phyloP scores from a whole-genome alignment of 1,139 yeast genomes.

The Suhomyces maxii region DNA sequence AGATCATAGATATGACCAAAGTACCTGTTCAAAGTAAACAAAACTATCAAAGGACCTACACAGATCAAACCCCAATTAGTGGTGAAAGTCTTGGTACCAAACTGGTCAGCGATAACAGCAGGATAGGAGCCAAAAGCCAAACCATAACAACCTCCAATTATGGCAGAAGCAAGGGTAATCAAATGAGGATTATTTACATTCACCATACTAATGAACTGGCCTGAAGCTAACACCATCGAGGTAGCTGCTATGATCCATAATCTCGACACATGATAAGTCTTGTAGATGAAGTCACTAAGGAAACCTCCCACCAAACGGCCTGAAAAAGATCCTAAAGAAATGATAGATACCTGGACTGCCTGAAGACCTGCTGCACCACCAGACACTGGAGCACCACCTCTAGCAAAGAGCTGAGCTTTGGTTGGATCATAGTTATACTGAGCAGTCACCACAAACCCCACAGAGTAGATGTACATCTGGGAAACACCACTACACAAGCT shows the following conservation, averaged over 20 bases:
- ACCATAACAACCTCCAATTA: conserved; percentile 44
- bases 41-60: conserved; percentile 40
- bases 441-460: conserved; percentile 47
- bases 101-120: conserved; percentile 46
- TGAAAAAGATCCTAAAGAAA: conserved; percentile 41
- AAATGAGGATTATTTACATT: conserved; percentile 29
- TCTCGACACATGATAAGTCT: conserved; percentile 35
- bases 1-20: conserved; percentile 43
- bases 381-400: conserved; percentile 12
- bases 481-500: conserved; percentile 40
- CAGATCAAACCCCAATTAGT: conserved; percentile 50
- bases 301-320: conserved; percentile 44
- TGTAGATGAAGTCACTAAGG: conserved; percentile 38
- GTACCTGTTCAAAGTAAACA: conserved; percentile 38
- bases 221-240: conserved; percentile 27
- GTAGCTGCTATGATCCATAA: conserved; percentile 41
- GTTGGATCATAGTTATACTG: conserved; percentile 30
- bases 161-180: conserved; percentile 32
- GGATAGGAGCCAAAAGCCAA: conserved; percentile 46
- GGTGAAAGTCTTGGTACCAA: conserved; percentile 43
- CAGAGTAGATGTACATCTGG: conserved; percentile 46
- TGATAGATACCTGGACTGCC: conserved; percentile 45
- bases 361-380: conserved; percentile 36
- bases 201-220: conserved; percentile 32
- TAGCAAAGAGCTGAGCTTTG: conserved; percentile 1